Base-by-base conservation (phyloP, 495 filamentous ascomycete genomes). In the Oidiodendron maius region DNA sequence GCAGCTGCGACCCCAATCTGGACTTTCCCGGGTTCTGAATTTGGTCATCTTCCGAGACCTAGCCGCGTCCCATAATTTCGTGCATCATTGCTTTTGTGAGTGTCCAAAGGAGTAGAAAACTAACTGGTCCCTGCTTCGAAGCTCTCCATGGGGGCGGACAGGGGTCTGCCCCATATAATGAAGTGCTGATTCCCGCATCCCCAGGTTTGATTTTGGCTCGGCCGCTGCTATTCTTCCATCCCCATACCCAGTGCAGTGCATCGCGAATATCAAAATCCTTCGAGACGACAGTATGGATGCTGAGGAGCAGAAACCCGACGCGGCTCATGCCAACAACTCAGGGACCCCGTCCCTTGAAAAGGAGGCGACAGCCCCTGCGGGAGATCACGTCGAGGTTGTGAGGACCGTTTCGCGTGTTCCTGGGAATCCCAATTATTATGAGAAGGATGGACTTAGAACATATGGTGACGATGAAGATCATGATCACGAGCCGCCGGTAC, bases 381-480 rank as follows among this genome's bases (percentile, higher is more conserved):
- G n/a, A 39, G 40, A 17, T 8, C 20, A 38, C 40, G 9, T 20
- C 16, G 43, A 16, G 43, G 25, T 30, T 15, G 10, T 47, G 8
- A 40, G 5, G 16, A 48, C 51, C 8, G 51, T 43, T 17, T 20
- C 25, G 5, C 41, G 22, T 35, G 51, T 58, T n/a, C 69, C 62
- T 11, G 66, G 66, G 4, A 68, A 74, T 40, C 40, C 35, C n/a
- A n/a, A 69, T 25, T 74, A 76, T 56, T 74, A 73, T 54, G 74
- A 77, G 52, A 76, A 75, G 46, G 60, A 67, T 61, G 74, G 71
- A 20, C 58, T 76, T 9, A 55, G 71, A 39, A 76, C 71, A 18
- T 71, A 72, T 50, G 73, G 71, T 28, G 73, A 76, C 49, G 65
- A 61, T 43, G 65, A 63, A 44, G 72, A 77, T 53, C 74, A 78